phyloP scores from a whole-genome alignment of 164 flowering plant species.

The Saururus chinensis region DNA sequence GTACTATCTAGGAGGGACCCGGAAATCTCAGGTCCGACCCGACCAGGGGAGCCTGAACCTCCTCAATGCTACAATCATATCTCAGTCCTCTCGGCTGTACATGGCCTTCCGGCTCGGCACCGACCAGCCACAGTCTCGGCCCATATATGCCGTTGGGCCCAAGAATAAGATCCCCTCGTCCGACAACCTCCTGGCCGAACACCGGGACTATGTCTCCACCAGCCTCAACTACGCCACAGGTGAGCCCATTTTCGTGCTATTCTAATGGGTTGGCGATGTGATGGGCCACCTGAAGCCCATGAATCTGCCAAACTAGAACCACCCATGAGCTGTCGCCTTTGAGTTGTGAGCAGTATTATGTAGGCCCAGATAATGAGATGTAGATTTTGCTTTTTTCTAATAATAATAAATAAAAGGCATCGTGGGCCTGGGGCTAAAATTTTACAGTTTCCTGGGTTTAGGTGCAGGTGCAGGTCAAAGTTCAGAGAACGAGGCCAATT shows the following conservation, averaged over 20 bases:
- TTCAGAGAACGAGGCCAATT: constrained; percentile 1
- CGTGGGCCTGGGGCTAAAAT: too few species aligned
- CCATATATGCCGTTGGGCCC: constrained; percentile 48
- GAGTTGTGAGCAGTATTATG: too few species aligned
- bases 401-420: too few species aligned
- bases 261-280: too few species aligned
- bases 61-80: constrained; percentile 10
- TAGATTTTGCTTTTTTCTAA: too few species aligned
- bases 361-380: too few species aligned
- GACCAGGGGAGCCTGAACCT: constrained; percentile 39
- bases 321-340: too few species aligned
- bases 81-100: constrained; percentile 26
- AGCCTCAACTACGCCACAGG: constrained; percentile 37
- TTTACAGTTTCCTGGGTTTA: neutral
- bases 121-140: constrained; percentile 15
- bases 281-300: too few species aligned
- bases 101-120: constrained; percentile 45
- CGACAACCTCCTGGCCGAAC: constrained; percentile 25
- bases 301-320: too few species aligned
- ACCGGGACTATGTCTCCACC: constrained; percentile 26
- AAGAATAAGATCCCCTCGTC: constrained; percentile 28
- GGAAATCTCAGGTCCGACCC: constrained; percentile 20
- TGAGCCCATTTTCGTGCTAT: constrained; percentile 7
- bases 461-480: constrained; percentile 10
- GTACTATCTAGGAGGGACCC: constrained; percentile 35